Percentiles rank a stretch among this genome's conserved stretches.
phyloP scores from a whole-genome alignment of 352 stramenopile genomes.

The Phytophthora quininea region DNA sequence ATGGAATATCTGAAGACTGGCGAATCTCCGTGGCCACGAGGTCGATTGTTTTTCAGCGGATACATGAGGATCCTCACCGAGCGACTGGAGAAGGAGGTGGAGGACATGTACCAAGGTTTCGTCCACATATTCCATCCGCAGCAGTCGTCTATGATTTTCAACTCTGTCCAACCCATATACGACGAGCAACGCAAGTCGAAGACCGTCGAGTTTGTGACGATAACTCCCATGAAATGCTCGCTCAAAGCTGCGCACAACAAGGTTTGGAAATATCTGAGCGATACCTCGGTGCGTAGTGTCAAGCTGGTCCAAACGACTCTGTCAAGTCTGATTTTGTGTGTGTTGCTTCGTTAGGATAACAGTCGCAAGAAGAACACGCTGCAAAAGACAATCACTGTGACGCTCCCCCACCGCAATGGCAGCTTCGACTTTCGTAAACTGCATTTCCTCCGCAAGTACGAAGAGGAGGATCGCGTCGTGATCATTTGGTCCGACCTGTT shows the following conservation, averaged over 20 bases:
- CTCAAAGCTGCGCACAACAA: neutral
- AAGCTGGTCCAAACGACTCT: neutral
- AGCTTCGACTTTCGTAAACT: constrained; percentile 12
- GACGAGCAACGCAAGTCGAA: constrained; percentile 6
- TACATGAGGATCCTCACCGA: neutral
- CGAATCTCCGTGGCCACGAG: neutral
- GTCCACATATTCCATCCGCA: constrained; percentile 6
- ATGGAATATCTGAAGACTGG: neutral
- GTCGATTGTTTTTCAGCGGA: neutral
- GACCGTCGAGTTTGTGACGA: constrained; percentile 18
- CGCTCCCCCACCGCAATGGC: constrained; percentile 3
- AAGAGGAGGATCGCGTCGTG: constrained; percentile 13
- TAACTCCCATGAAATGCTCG: constrained; percentile 14
- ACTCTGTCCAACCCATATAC: constrained; percentile 1
- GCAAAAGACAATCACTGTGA: constrained; percentile 6
- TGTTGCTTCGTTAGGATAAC: neutral
- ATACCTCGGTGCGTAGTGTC: constrained; percentile 3
- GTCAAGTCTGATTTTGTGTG: neutral
- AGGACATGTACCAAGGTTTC: constrained; percentile 6
- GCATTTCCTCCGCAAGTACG: constrained; percentile 15
- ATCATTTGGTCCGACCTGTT: constrained; percentile 15
- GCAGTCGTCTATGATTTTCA: neutral
- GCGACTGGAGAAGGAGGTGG: constrained; percentile 14
- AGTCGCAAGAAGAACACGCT: constrained; percentile 7
- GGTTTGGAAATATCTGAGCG: constrained; percentile 12